Percentiles rank a stretch among this genome's conserved stretches.
phyloP scores from a whole-genome alignment of 2,329 filamentous ascomycete genomes.

The Aspergillus quadrilineatus region DNA sequence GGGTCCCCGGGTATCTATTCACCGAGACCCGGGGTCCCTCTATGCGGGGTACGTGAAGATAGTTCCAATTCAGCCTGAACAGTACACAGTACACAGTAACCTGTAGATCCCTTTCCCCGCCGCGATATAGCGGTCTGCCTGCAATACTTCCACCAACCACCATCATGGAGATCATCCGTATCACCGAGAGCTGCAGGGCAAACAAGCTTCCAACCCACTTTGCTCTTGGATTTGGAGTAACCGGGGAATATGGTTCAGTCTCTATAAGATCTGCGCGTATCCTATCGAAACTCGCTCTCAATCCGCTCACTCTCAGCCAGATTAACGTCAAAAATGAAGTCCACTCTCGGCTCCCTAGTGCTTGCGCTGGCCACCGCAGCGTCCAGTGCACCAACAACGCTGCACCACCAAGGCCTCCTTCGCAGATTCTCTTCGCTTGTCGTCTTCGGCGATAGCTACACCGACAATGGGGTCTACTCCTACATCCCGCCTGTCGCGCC shows the following conservation, averaged over 20 bases:
- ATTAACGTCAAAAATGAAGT: background rate
- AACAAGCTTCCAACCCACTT: background rate
- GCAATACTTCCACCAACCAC: background rate
- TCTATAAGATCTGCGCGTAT: background rate
- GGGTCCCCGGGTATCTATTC: background rate
- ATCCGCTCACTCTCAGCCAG: no score
- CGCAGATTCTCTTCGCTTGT: slow-evolving; percentile 46
- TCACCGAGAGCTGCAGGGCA: background rate
- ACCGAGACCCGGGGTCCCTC: background rate
- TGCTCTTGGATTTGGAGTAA: background rate
- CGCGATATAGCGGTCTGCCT: background rate
- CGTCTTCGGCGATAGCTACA: slow-evolving; percentile 74
- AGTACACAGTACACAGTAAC: background rate
- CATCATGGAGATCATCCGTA: background rate
- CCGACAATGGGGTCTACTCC: slow-evolving; percentile 55
- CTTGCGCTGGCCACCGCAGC: background rate
- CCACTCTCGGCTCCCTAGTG: background rate
- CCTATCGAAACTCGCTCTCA: no score
- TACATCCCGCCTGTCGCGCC: background rate
- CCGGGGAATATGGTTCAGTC: background rate
- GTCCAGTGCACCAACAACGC: background rate
- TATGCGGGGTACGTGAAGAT: background rate
- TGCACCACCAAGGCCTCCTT: background rate
- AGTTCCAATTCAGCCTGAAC: background rate
- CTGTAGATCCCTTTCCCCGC: background rate